Percentiles rank a stretch among this genome's conserved stretches.
Evolutionary conservation across 116 monocot genomes (phyloP).

Genomic region (Phalaenopsis hybrid): DNA sequence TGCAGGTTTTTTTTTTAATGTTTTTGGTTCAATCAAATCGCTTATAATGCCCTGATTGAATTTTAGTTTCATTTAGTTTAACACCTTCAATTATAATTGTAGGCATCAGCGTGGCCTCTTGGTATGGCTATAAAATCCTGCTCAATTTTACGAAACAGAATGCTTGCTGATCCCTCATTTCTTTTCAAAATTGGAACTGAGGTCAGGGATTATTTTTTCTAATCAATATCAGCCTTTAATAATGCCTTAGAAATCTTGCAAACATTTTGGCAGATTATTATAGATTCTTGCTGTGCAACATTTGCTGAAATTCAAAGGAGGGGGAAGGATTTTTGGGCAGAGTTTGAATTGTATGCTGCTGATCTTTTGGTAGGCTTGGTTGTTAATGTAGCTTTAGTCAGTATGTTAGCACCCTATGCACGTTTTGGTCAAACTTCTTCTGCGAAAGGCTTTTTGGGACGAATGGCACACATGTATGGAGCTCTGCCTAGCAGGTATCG

Average conservation of each 20-base stretch:
- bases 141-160: conserved; percentile 60
- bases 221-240: not conserved
- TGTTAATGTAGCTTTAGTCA: conserved; percentile 79
- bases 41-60: not conserved
- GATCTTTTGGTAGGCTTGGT: conserved; percentile 90
- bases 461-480: conserved; percentile 41
- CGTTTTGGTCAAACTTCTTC: conserved; percentile 59
- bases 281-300: conserved; percentile 91
- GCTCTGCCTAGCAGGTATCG: conserved; percentile 79
- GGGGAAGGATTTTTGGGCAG: conserved; percentile 96
- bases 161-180: conserved; percentile 87
- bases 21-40: not conserved
- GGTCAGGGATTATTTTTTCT: conserved; percentile 30
- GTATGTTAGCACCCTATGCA: conserved; percentile 92
- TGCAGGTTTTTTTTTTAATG: conserved; percentile 53
- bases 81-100: not conserved
- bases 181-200: conserved; percentile 95
- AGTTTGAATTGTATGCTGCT: conserved; percentile 90
- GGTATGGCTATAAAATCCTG: conserved; percentile 49
- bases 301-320: conserved; percentile 90
- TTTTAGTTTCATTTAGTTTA: not conserved
- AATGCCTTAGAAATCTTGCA: not conserved
- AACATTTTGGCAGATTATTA: conserved; percentile 54
- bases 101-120: conserved; percentile 68
- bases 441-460: conserved; percentile 44